Conservation (phyloP, 495 filamentous ascomycete genomes). For the Tetracladium marchalianum region DNA sequence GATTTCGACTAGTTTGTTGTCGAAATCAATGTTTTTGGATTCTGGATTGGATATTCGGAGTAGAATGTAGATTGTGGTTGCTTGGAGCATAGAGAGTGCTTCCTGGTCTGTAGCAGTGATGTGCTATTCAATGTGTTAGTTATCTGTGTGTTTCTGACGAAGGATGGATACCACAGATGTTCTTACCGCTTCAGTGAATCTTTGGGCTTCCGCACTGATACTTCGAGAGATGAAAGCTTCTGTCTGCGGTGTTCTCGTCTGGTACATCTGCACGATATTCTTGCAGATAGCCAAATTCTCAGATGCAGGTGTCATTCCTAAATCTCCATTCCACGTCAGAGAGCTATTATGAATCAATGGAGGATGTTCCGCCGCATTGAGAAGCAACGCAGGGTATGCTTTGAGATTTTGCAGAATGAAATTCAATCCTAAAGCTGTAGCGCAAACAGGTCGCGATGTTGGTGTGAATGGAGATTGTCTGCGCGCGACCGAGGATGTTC, state of each 20-base stretch:
- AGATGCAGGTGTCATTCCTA: not conserved
- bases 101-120: too few species aligned
- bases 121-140: too few species aligned
- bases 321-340: not conserved
- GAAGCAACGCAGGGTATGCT: not conserved
- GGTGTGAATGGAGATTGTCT: not conserved
- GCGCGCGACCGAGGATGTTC: not conserved
- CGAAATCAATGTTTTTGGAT: too few species aligned
- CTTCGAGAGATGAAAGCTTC: not conserved
- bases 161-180: too few species aligned
- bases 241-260: not conserved
- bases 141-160: too few species aligned
- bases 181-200: constrained; percentile 6
- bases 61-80: too few species aligned
- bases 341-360: constrained; percentile 4
- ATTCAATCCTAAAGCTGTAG: not conserved
- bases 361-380: not conserved
- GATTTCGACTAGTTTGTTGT: too few species aligned
- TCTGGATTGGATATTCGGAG: too few species aligned
- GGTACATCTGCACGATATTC: constrained; percentile 2
- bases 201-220: constrained; percentile 5
- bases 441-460: not conserved
- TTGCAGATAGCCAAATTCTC: constrained; percentile 2
- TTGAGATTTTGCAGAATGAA: not conserved
- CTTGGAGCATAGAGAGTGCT: too few species aligned